These are phyloP conservation scores for Bretschneidera sinensis DNA, from an alignment of 345 rosid genomes.

Conservation along the genomic window DNA sequence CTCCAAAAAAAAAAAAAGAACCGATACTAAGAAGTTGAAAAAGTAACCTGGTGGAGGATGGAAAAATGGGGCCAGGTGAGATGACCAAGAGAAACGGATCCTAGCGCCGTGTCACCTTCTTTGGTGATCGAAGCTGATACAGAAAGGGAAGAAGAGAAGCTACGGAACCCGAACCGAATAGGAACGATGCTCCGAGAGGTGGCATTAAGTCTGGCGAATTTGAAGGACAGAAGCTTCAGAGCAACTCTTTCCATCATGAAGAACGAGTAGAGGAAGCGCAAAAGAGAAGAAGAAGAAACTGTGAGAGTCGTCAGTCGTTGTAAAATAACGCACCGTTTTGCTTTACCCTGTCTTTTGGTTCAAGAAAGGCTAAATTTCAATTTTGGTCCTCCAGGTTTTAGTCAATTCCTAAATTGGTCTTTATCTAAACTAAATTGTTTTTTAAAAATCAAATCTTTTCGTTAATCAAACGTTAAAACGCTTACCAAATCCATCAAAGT, in stretches of 20 bases:
- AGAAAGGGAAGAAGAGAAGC: slow-evolving; percentile 25
- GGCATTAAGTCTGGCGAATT: slow-evolving; percentile 28
- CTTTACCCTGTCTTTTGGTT: too few species aligned
- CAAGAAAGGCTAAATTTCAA: too few species aligned
- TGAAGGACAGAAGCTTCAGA: slow-evolving; percentile 50
- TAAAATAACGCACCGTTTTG: too few species aligned
- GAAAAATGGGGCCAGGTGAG: slow-evolving; percentile 72
- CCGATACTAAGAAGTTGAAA: not conserved
- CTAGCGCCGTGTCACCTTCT: slow-evolving; percentile 22
- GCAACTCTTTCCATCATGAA: slow-evolving; percentile 50
- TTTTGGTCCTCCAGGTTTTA: too few species aligned
- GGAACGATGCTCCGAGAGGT: slow-evolving; percentile 20
- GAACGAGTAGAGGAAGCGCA: slow-evolving; percentile 3
- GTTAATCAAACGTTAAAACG: too few species aligned
- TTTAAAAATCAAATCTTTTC: too few species aligned
- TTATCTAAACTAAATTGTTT: too few species aligned
- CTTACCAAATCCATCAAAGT: too few species aligned
- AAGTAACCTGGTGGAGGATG: slow-evolving; percentile 70
- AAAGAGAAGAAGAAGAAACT: too few species aligned
- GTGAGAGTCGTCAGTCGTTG: too few species aligned
- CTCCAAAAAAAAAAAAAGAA: too few species aligned
- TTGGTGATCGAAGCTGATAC: slow-evolving; percentile 28
- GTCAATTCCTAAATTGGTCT: too few species aligned
- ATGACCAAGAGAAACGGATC: slow-evolving; percentile 69
- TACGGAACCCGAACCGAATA: slow-evolving; percentile 22